These are phyloP conservation scores for Lyophyllum semitale DNA, from an alignment of 768 basidiomycete genomes.

Conservation along the genomic window DNA sequence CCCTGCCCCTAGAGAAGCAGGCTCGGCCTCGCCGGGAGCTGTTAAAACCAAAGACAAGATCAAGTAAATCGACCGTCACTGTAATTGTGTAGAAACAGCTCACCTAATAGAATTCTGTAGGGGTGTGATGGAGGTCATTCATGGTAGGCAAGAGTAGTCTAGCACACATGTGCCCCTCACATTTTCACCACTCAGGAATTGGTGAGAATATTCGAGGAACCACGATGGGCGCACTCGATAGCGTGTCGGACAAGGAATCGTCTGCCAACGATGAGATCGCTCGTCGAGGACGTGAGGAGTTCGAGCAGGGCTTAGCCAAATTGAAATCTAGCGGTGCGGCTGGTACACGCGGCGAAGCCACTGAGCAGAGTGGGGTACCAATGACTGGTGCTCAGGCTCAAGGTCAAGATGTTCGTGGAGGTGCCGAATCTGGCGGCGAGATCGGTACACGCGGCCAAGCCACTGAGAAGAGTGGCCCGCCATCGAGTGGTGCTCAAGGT, in stretches of 20 bases:
- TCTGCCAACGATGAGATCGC: constrained; percentile 37
- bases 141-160: constrained; percentile 26
- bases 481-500: background rate
- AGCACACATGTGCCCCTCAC: constrained; percentile 3
- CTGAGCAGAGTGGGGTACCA: background rate
- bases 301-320: constrained; percentile 38
- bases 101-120: constrained; percentile 14
- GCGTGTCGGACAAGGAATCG: constrained; percentile 25
- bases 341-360: background rate
- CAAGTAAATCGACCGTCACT: background rate
- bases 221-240: constrained; percentile 40
- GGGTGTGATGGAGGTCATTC: constrained; percentile 36
- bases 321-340: constrained; percentile 13
- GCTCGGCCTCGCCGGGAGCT: background rate
- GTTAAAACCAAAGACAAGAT: background rate
- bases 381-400: background rate
- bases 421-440: constrained; percentile 4
- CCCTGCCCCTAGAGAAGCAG: background rate
- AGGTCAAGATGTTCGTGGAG: too few species aligned
- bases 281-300: constrained; percentile 38
- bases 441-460: background rate
- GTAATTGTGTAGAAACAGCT: background rate
- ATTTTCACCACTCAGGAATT: constrained; percentile 29
- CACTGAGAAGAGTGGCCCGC: background rate
- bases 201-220: constrained; percentile 49